Evolutionary conservation across 2,329 filamentous ascomycete species (phyloP), one percentile per base, ranked within the genome.

Genomic region (Neofusicoccum sp.): DNA sequence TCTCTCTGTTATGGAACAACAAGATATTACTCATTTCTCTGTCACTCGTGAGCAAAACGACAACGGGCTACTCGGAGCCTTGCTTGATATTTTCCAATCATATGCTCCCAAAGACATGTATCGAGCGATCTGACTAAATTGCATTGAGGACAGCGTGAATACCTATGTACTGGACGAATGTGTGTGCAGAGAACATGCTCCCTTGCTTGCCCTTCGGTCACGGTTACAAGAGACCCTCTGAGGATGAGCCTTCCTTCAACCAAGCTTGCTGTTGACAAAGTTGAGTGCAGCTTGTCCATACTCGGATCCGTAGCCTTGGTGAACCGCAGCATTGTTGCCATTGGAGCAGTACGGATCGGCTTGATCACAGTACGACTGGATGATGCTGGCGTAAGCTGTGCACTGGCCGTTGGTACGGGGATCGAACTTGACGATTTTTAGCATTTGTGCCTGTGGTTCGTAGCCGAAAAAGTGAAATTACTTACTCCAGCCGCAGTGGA

Each of bases 261-360:
- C n/a, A 11, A 85, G 63, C 72, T 82, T 84, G 67, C 72, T 77
- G 70, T 84, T 79, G 63, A 87, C 82, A 65, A 89, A 89, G 0
- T 76, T 65, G 41, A 88, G 69, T 1, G 86, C 86, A 66, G 85
- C 76, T 6, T 78, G 69, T 1, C 86, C 54, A 9, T 58, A 58
- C 54, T 44, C 54, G 0, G 40, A 9, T 2, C 30, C 40, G 30
- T 58, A 58, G 16, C 54, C 54, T 40, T 58, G 40, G 40, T 58
- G 54, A 1, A 45, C 40, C 1, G 54, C 26, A 3, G 54, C 54
- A 7, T 44, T 16, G 20, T 6, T 47, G 40, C 54, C 54, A n/a
- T 47, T 36, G 4, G 54, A 44, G 54, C 40, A 58, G 40, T 44
- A 58, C 6, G 41, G 54, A 3, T 58, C 40, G 28, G 28, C 41